Percentiles rank a stretch among this genome's conserved stretches.
These are phyloP conservation scores for Musa beccarii DNA, from an alignment of 176 grass and related monocot genomes.

Conservation along the genomic window DNA sequence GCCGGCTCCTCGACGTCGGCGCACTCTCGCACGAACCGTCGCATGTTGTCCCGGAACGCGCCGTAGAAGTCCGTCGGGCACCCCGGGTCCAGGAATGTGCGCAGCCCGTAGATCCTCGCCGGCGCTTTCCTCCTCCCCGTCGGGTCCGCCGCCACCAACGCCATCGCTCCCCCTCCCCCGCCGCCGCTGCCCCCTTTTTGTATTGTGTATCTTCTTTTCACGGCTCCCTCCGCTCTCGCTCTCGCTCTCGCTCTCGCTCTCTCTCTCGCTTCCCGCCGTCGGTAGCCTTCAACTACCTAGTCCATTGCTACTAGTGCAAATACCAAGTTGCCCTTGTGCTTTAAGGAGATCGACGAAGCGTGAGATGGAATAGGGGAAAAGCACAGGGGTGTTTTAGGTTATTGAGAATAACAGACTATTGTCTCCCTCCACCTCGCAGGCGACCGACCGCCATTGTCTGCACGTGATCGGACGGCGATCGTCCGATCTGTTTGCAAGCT, in stretches of 20 bases:
- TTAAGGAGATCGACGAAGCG: background rate
- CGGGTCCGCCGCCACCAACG: background rate
- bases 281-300: background rate
- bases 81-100: conserved; percentile 45
- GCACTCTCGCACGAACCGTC: conserved; percentile 44
- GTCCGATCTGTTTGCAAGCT: too few relatives aligned
- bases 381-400: too few relatives aligned
- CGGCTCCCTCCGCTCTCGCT: background rate
- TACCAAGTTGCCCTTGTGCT: background rate
- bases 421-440: too few relatives aligned
- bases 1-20: conserved; percentile 1
- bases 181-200: background rate
- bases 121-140: conserved; percentile 16
- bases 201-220: too few relatives aligned
- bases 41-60: conserved; percentile 64
- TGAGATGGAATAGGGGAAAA: too few relatives aligned
- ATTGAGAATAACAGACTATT: too few relatives aligned
- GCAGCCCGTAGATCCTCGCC: conserved; percentile 42
- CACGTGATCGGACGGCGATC: too few relatives aligned
- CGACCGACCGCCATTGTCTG: too few relatives aligned
- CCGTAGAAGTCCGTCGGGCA: conserved; percentile 34
- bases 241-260: background rate
- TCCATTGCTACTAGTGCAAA: background rate
- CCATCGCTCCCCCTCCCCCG: conserved; percentile 1
- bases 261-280: background rate